Percentiles rank a stretch among this genome's conserved stretches.
phyloP scores from a whole-genome alignment of 768 basidiomycete species.

The Hortiboletus campestris region DNA sequence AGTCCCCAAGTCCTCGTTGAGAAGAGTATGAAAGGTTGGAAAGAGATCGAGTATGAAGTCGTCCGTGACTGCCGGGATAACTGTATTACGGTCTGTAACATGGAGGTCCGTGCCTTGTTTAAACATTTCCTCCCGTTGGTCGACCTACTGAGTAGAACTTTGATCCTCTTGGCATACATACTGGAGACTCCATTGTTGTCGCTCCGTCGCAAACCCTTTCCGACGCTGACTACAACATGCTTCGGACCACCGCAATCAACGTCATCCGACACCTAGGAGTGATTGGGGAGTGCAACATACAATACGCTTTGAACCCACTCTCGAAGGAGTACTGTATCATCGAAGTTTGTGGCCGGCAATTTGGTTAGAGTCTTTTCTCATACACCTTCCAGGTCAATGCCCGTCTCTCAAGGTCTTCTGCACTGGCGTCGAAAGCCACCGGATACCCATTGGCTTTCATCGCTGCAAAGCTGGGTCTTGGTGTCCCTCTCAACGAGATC shows the following conservation, averaged over 20 bases:
- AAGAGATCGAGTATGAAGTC: conserved; percentile 99
- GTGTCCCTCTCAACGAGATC: conserved; percentile 96
- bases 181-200: conserved; percentile 97
- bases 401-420: conserved; percentile 96
- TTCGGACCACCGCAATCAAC: conserved; percentile 96
- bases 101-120: conserved; percentile 75
- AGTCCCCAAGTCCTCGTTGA: conserved; percentile 99
- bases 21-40: conserved; percentile 99
- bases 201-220: conserved; percentile 98
- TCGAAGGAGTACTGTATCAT: conserved; percentile 99
- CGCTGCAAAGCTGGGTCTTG: conserved; percentile 95
- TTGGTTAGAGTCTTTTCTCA: conserved; percentile 2
- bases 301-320: conserved; percentile 93
- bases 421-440: conserved; percentile 96
- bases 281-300: conserved; percentile 98
- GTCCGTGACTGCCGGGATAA: conserved; percentile 97
- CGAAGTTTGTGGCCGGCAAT: conserved; percentile 52
- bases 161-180: conserved; percentile 97
- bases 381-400: conserved; percentile 68
- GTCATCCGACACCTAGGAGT: conserved; percentile 99
- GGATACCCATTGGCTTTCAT: conserved; percentile 98
- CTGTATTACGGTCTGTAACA: conserved; percentile 99
- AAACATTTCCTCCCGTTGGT: neutral
- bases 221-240: conserved; percentile 99
- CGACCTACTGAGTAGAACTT: conserved; percentile 69